Evolutionary conservation across 2,329 filamentous ascomycete species (phyloP), one percentile per base, ranked within the genome.

Genomic region (Boeremia lycopersici): DNA sequence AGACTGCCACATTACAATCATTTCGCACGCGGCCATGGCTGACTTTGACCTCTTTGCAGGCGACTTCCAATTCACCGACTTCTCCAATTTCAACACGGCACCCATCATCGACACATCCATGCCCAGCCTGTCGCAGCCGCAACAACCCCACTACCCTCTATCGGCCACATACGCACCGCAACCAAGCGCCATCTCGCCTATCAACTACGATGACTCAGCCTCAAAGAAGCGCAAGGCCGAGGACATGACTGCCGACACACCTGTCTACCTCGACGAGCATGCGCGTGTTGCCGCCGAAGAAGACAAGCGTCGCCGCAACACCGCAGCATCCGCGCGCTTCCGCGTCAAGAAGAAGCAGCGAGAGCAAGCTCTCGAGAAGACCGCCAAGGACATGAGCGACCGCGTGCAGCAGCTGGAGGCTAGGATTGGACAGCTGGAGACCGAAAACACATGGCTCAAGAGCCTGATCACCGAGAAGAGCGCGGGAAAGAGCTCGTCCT

Each of bases 281-380:
- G 76, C 77, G 25, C 77, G 80, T 57, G 48, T 77, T 33, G 78
- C 78, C 28, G 80, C 79, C 8, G 80, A 82, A 56, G 80, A 82
- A 63, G 80, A 82, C 73, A 82, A 82, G 71, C 79, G 80, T 43
- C 78, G 80, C 30, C 78, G 80, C 56, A 82, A 82, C 71, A 82
- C 80, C 1, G 80, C 80, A 34, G 80, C 80, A n/a, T 78, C 75
- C 51, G 80, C 80, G 13, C 78, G 80, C 38, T 82, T 82, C 76
- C 78, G 80, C 41, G 76, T 82, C 57, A 82, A 82, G 76, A 82
- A 82, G 79, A 82, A 82, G 78, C 79, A 82, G 67, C 78, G 80
- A 40, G 80, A 82, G 68, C 78, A 80, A 61, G 78, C 76, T 8
- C 76, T 82, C 38, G 80, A 82, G 74, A 79, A 80, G 73, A 76